phyloP scores from a whole-genome alignment of 2,329 filamentous ascomycete species.

The Endoconidiophora laricicola region DNA sequence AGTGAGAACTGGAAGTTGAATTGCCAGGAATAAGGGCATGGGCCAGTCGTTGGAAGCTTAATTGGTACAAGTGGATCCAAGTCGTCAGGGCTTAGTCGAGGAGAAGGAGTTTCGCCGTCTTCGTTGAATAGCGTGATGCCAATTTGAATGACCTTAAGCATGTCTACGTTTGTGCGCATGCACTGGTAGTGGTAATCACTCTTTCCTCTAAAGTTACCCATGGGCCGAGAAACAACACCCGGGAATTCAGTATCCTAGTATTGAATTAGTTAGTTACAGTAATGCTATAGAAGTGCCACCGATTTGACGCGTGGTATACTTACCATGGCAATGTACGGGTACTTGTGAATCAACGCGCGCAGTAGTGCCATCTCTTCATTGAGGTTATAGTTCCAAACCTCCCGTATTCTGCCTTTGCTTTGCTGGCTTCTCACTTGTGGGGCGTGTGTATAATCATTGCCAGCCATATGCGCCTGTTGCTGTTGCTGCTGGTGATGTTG shows the following conservation, averaged over 20 bases:
- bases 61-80: conserved; percentile 21
- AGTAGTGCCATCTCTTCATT: conserved; percentile 79
- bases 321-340: conserved; percentile 96
- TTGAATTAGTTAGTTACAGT: conserved; percentile 8
- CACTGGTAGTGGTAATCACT: conserved; percentile 99
- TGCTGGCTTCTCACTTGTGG: conserved; percentile 34
- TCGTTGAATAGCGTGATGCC: conserved; percentile 87
- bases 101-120: conserved; percentile 71
- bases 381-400: conserved; percentile 89
- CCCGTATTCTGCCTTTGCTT: conserved; percentile 73
- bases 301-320: conserved; percentile 13
- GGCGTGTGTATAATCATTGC: conserved; percentile 26
- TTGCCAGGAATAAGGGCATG: conserved; percentile 84
- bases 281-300: neutral
- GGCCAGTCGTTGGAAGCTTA: conserved; percentile 22
- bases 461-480: conserved; percentile 17
- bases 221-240: conserved; percentile 89
- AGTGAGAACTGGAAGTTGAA: conserved; percentile 98
- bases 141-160: conserved; percentile 94
- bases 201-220: conserved; percentile 86
- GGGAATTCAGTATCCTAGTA: conserved; percentile 89
- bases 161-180: conserved; percentile 87
- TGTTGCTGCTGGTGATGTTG: conserved; percentile 22
- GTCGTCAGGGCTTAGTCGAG: conserved; percentile 39
- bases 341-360: conserved; percentile 70